phyloP scores from a whole-genome alignment of 495 filamentous ascomycete species.

The Xylaria acuta region DNA sequence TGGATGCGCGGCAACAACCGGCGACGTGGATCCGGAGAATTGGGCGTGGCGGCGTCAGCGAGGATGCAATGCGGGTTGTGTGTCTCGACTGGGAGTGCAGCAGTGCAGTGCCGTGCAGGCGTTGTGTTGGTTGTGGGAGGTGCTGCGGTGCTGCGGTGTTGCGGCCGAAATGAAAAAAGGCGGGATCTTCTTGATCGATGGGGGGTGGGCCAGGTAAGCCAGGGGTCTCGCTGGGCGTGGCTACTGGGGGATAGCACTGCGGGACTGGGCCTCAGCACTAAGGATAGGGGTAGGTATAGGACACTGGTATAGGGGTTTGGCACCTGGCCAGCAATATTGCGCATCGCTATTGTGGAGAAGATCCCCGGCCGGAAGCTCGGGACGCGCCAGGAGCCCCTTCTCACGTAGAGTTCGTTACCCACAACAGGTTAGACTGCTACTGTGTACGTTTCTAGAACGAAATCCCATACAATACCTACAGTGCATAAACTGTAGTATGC shows the following conservation, averaged over 20 bases:
- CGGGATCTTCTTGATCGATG: constrained; percentile 26
- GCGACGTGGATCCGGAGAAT: not conserved
- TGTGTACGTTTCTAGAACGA: not conserved
- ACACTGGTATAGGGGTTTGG: constrained; percentile 1
- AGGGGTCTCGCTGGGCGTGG: not conserved
- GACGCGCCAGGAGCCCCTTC: not conserved
- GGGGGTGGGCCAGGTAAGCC: not conserved
- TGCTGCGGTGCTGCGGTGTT: not conserved
- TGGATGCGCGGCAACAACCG: not conserved
- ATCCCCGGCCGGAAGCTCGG: not conserved
- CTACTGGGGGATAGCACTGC: not conserved
- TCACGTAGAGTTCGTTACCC: not conserved
- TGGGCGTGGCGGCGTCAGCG: not conserved
- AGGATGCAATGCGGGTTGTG: not conserved
- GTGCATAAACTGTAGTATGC: no score
- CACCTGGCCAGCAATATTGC: not conserved
- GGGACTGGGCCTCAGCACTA: constrained; percentile 1
- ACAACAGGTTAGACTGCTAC: not conserved
- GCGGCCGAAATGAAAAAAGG: constrained; percentile 37
- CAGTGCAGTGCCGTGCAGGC: constrained; percentile 4
- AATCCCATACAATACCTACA: not conserved
- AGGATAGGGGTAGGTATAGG: constrained; percentile 21
- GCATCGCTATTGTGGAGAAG: not conserved
- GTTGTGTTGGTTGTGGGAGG: not conserved
- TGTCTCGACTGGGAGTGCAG: not conserved